Percentiles rank a stretch among this genome's conserved stretches.
Conservation (phyloP, 2,329 filamentous ascomycete genomes). For the Monosporascus sp. region DNA sequence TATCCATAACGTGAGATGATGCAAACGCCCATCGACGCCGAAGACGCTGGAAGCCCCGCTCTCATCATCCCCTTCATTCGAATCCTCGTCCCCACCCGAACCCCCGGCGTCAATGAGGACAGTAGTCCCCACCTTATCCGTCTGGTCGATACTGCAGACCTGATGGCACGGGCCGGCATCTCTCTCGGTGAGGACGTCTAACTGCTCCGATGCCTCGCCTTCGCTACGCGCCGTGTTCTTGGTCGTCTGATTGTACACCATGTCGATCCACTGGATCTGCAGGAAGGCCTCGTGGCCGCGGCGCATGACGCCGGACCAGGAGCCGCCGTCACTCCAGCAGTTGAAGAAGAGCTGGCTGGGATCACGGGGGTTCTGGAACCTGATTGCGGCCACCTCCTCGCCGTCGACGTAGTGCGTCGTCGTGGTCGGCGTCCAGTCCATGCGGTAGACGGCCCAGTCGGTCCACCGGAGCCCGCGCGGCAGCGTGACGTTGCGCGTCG, state of each 20-base stretch:
- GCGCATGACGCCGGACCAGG: constrained; percentile 56
- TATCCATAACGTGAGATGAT: not conserved
- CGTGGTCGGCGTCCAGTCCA: constrained; percentile 53
- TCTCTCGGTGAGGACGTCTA: not conserved
- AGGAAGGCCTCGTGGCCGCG: constrained; percentile 44
- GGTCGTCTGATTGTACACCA: constrained; percentile 47
- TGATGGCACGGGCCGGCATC: constrained; percentile 15
- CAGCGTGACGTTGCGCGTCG: constrained; percentile 41
- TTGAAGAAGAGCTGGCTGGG: constrained; percentile 51
- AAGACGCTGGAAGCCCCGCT: constrained; percentile 6
- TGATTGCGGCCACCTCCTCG: constrained; percentile 42
- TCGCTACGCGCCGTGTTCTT: constrained; percentile 1
- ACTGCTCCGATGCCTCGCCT: not conserved
- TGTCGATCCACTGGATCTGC: constrained; percentile 60
- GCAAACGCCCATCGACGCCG: not conserved
- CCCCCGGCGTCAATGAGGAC: constrained; percentile 18
- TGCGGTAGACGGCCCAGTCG: constrained; percentile 52
- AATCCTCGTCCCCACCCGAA: not conserved
- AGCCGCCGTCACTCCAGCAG: constrained; percentile 56
- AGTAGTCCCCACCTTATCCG: constrained; percentile 27
- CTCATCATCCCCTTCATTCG: not conserved
- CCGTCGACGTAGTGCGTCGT: constrained; percentile 56
- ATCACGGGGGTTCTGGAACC: constrained; percentile 49
- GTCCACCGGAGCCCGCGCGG: constrained; percentile 39
- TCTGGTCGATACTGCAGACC: constrained; percentile 31